Conservation (phyloP, 164 flowering plant genomes). For the Vitis rupestris region DNA sequence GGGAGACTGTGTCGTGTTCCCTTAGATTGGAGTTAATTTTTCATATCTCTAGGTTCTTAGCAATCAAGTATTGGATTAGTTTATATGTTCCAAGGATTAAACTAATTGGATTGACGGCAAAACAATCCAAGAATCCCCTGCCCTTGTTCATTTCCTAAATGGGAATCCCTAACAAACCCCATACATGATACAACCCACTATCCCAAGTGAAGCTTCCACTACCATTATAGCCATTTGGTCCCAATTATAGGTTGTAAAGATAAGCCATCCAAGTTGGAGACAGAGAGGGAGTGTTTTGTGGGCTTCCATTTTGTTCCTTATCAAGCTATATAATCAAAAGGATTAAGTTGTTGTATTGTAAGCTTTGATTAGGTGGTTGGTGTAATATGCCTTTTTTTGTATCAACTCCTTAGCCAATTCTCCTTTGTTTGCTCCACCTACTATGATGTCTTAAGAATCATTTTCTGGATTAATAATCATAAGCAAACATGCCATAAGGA, state of each 20-base stretch:
- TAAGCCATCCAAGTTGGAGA: background rate
- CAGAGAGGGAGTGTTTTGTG: background rate
- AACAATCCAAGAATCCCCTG: slow-evolving; percentile 10
- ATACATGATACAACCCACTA: background rate
- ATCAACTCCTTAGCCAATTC: background rate
- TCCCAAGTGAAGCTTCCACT: slow-evolving; percentile 41
- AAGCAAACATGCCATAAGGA: background rate
- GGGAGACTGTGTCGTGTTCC: slow-evolving; percentile 57
- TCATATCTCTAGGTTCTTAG: slow-evolving; percentile 25
- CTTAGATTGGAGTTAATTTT: slow-evolving; percentile 18
- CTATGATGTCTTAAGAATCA: background rate
- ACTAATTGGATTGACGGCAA: slow-evolving; percentile 15
- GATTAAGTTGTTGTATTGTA: slow-evolving; percentile 2
- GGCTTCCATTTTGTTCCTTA: background rate
- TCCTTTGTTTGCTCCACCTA: slow-evolving; percentile 7
- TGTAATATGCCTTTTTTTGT: background rate
- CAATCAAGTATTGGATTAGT: slow-evolving; percentile 26
- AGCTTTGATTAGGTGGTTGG: slow-evolving; percentile 4
- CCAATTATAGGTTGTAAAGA: slow-evolving; percentile 15
- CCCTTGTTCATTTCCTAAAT: slow-evolving; percentile 12
- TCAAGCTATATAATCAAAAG: slow-evolving; percentile 14
- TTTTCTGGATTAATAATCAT: background rate
- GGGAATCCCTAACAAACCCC: slow-evolving; percentile 23
- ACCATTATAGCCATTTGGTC: slow-evolving; percentile 13
- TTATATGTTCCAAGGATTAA: slow-evolving; percentile 21